Evolutionary conservation across 768 basidiomycete genomes (phyloP).

Genomic region (Lactarius psammicola): DNA sequence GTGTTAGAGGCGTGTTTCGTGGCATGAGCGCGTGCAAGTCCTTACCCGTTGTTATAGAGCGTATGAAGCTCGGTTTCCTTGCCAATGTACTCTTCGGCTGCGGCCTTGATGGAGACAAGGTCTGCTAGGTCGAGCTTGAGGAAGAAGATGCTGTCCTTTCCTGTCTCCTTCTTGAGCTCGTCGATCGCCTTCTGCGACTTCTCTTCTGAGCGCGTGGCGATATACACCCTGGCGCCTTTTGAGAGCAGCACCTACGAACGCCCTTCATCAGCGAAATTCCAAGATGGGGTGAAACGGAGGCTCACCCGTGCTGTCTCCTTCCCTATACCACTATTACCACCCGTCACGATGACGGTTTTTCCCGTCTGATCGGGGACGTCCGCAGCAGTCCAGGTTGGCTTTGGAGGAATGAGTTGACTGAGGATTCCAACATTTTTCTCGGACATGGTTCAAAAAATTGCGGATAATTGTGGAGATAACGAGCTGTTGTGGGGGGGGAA

Average conservation of each 20-base stretch:
- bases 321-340: constrained; percentile 30
- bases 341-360: constrained; percentile 32
- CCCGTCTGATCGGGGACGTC: constrained; percentile 34
- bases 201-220: constrained; percentile 32
- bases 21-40: neutral
- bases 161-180: constrained; percentile 29
- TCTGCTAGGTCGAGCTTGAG: constrained; percentile 42
- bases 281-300: no score
- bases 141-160: constrained; percentile 25
- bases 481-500: no score
- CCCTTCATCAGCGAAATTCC: neutral
- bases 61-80: constrained; percentile 33
- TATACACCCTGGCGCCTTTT: constrained; percentile 36
- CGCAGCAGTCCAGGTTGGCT: constrained; percentile 20
- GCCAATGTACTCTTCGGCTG: constrained; percentile 39
- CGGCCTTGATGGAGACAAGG: constrained; percentile 36
- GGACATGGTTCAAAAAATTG: constrained; percentile 3
- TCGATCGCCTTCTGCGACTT: constrained; percentile 30
- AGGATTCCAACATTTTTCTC: constrained; percentile 12
- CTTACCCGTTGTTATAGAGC: constrained; percentile 39
- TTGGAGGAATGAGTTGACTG: constrained; percentile 21
- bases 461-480: neutral
- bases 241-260: constrained; percentile 32
- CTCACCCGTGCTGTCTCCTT: constrained; percentile 27
- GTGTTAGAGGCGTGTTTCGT: neutral